Conservation (phyloP, 306 rosid species). For the Citrullus mucosospermus region DNA sequence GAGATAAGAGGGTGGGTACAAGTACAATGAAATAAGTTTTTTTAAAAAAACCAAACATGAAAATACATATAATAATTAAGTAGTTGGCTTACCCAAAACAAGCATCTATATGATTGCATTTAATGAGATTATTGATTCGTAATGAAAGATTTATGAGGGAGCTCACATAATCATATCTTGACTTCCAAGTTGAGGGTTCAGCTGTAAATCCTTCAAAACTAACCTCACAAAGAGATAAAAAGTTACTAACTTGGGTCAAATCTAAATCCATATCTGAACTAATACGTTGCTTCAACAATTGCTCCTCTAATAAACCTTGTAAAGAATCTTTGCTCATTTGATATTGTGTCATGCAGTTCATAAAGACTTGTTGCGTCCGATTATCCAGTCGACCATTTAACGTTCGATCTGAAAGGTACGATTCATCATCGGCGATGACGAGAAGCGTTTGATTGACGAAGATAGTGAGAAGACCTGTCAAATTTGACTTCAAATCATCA, state of each 20-base stretch:
- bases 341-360: background rate
- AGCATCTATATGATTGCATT: background rate
- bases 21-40: no score
- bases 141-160: background rate
- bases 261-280: background rate
- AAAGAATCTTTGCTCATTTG: background rate
- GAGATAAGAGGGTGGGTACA: no score
- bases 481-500: background rate
- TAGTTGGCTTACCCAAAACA: background rate
- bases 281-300: background rate
- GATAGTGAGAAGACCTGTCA: background rate
- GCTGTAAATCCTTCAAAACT: background rate
- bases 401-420: background rate
- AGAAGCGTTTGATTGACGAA: background rate
- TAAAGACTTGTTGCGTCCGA: background rate
- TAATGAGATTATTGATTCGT: background rate
- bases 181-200: background rate
- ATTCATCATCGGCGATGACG: background rate
- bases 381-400: background rate
- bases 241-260: background rate
- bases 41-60: background rate
- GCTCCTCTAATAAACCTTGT: background rate
- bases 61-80: background rate
- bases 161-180: background rate
- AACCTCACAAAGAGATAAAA: background rate